phyloP scores from a whole-genome alignment of 495 filamentous ascomycete genomes.

The Neurospora sp. region DNA sequence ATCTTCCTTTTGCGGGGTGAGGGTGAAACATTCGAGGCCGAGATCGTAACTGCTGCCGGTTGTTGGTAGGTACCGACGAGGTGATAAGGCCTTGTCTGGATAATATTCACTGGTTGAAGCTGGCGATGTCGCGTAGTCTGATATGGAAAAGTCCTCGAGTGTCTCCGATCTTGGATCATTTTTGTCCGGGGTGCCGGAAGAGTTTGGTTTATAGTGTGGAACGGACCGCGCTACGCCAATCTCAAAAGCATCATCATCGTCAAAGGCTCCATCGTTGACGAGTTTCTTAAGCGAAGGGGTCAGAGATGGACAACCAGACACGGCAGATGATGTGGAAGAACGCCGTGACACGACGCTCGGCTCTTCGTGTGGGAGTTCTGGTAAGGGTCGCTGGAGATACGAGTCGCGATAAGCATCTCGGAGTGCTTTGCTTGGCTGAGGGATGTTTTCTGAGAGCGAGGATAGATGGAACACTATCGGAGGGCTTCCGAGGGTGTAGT shows the following conservation, averaged over 20 bases:
- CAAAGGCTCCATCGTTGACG: constrained; percentile 29
- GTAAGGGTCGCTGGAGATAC: constrained; percentile 32
- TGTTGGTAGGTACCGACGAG: constrained; percentile 22
- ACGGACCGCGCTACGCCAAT: constrained; percentile 23
- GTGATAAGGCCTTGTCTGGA: constrained; percentile 13
- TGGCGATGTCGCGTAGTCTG: constrained; percentile 26
- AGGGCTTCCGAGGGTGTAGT: constrained; percentile 21
- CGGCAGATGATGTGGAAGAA: constrained; percentile 13
- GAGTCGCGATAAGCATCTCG: constrained; percentile 14
- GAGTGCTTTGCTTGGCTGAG: constrained; percentile 16
- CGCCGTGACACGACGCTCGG: constrained; percentile 2
- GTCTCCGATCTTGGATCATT: background rate
- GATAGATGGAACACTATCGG: constrained; percentile 15
- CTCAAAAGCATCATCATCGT: constrained; percentile 22
- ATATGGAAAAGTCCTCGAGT: constrained; percentile 17
- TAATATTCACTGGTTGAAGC: constrained; percentile 18
- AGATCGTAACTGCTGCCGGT: constrained; percentile 27
- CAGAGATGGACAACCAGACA: constrained; percentile 20
- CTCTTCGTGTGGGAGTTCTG: constrained; percentile 25
- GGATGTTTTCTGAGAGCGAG: background rate
- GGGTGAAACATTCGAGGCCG: constrained; percentile 18
- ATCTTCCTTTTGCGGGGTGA: constrained; percentile 10
- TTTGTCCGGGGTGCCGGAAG: background rate
- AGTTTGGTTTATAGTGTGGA: background rate
- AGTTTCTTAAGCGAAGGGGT: constrained; percentile 33